phyloP scores from a whole-genome alignment of 306 rosid species.

The Gleditsia sinensis region DNA sequence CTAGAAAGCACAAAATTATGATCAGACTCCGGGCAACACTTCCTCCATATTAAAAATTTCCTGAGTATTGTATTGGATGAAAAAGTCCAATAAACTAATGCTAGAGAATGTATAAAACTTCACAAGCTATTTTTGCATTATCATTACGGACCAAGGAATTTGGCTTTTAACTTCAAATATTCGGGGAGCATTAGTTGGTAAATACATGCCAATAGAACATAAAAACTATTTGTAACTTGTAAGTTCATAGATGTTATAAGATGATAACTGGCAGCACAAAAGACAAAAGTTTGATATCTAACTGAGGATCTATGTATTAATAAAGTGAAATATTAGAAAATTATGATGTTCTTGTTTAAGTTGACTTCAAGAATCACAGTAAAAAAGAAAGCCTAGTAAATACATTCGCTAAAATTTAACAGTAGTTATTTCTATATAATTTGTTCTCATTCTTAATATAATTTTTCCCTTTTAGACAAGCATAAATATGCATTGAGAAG shows the following conservation, averaged over 20 bases:
- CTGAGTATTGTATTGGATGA: neutral
- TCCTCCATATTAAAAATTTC: conserved; percentile 13
- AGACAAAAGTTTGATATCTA: neutral
- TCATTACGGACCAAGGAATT: conserved; percentile 5
- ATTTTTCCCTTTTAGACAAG: conserved; percentile 3
- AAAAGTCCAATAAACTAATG: neutral
- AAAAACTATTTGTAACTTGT: too few relatives aligned
- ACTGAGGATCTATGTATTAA: neutral
- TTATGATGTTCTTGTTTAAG: neutral
- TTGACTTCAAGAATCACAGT: neutral
- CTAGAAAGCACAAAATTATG: neutral
- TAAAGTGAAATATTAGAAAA: neutral
- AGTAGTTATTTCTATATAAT: neutral
- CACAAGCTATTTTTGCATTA: neutral
- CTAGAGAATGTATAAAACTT: neutral
- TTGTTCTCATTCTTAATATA: neutral
- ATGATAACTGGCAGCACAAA: neutral
- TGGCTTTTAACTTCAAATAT: conserved; percentile 16
- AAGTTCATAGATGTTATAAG: neutral
- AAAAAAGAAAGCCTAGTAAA: neutral
- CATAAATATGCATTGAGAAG: neutral
- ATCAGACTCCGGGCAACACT: neutral
- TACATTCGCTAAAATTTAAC: too few relatives aligned
- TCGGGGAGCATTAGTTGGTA: neutral
- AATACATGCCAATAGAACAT: neutral